phyloP scores from a whole-genome alignment of 768 basidiomycete species.

The Russula earlei region DNA sequence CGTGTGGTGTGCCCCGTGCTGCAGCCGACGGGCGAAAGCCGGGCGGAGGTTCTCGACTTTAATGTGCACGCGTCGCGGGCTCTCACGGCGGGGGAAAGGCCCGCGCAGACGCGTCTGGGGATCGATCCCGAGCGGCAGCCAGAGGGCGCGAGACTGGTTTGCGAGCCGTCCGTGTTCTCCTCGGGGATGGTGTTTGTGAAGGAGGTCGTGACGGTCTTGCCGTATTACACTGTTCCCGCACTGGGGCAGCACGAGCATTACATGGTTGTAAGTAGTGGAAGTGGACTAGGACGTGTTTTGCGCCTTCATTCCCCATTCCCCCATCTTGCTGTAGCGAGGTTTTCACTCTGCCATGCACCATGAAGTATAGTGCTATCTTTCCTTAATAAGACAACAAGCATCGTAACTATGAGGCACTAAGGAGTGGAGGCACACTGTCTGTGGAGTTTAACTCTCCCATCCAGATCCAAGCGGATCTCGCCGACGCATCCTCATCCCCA shows the following conservation, averaged over 20 bases:
- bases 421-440: no score
- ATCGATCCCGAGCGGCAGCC: not conserved
- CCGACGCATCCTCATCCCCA: no score
- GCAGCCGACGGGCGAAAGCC: slow-evolving; percentile 6
- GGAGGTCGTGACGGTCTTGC: slow-evolving; percentile 24
- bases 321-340: no score
- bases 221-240: slow-evolving; percentile 21
- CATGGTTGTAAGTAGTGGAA: no score
- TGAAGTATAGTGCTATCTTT: no score
- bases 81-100: not conserved
- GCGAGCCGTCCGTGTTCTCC: slow-evolving; percentile 3
- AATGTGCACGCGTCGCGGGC: slow-evolving; percentile 21
- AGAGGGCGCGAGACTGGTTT: not conserved
- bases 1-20: slow-evolving; percentile 28
- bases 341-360: no score
- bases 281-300: no score
- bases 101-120: not conserved
- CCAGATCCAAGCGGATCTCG: no score
- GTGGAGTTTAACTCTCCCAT: no score
- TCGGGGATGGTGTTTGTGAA: slow-evolving; percentile 21
- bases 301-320: no score
- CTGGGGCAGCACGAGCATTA: slow-evolving; percentile 18
- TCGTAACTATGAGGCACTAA: no score
- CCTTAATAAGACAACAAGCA: no score
- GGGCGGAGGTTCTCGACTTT: slow-evolving; percentile 27